A percentile compares a stretch with the other conserved stretches of the same genome.
Evolutionary conservation across 768 basidiomycete species (phyloP).

Genomic region (Pleurotus salmoneostramineus): DNA sequence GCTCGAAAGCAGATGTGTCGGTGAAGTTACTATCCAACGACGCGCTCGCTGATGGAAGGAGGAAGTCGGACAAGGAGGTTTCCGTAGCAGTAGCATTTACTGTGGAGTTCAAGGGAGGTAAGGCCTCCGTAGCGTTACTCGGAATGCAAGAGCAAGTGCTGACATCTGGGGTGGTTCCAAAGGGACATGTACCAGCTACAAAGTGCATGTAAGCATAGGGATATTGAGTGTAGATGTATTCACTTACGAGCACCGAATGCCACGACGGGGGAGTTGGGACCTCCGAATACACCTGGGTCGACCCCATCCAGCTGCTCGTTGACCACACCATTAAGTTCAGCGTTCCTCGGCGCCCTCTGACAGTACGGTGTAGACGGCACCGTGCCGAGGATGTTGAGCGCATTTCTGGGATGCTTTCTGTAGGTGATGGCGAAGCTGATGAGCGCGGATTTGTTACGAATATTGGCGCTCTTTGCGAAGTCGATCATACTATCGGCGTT

Average conservation of each 20-base stretch:
- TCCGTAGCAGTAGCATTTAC: slow-evolving; percentile 9
- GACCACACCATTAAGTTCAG: slow-evolving; percentile 34
- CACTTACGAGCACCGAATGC: slow-evolving; percentile 41
- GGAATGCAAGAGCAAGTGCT: slow-evolving; percentile 33
- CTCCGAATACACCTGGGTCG: slow-evolving; percentile 39
- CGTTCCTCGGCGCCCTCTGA: slow-evolving; percentile 31
- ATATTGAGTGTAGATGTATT: not conserved
- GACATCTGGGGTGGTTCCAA: slow-evolving; percentile 35
- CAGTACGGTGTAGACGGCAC: slow-evolving; percentile 46
- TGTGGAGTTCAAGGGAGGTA: slow-evolving; percentile 11
- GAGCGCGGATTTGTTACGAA: slow-evolving; percentile 33
- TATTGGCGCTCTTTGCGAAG: slow-evolving; percentile 41
- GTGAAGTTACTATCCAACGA: not conserved
- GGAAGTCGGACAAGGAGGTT: not conserved
- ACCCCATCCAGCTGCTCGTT: slow-evolving; percentile 40
- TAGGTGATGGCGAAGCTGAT: slow-evolving; percentile 39
- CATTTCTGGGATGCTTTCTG: slow-evolving; percentile 38
- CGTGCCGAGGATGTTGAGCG: slow-evolving; percentile 36
- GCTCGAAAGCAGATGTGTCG: not conserved
- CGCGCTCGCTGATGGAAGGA: not conserved
- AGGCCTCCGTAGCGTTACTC: slow-evolving; percentile 4
- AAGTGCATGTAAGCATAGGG: not conserved
- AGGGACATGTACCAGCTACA: slow-evolving; percentile 42
- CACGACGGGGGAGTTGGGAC: slow-evolving; percentile 34
- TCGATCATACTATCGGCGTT: slow-evolving; percentile 47